Percentiles rank a stretch among this genome's conserved stretches.
Conservation (phyloP, 192 early-diverging fungal genomes). For the Podila horticola region DNA sequence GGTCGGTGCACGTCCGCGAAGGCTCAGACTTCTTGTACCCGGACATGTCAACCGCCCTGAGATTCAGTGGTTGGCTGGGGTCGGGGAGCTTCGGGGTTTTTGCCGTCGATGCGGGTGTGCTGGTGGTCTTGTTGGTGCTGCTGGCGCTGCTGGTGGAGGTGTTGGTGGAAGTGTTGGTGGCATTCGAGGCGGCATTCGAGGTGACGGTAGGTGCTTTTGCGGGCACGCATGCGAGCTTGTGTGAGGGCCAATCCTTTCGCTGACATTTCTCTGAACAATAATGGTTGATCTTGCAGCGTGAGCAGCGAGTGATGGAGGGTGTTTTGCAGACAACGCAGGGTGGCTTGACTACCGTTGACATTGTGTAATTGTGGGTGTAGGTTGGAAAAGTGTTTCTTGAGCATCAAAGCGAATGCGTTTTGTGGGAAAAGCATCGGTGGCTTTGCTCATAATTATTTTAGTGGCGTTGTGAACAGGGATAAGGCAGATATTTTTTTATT, state of each 20-base stretch:
- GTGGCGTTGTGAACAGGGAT: not conserved
- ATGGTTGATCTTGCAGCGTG: slow-evolving; percentile 41
- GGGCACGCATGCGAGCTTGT: slow-evolving; percentile 49
- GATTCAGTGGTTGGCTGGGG: slow-evolving; percentile 20
- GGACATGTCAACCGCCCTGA: not conserved
- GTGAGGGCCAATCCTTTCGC: slow-evolving; percentile 36
- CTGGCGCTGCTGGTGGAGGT: not conserved
- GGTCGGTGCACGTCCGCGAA: slow-evolving; percentile 8
- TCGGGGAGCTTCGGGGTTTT: slow-evolving; percentile 16
- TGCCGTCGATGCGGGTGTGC: not conserved
- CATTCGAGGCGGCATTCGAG: not conserved
- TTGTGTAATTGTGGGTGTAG: not conserved
- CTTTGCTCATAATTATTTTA: not conserved
- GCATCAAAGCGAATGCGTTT: not conserved
- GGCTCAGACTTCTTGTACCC: slow-evolving; percentile 19
- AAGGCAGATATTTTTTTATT: not conserved
- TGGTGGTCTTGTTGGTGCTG: not conserved
- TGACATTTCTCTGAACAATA: slow-evolving; percentile 47
- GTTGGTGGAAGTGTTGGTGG: no score
- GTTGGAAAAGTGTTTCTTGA: not conserved
- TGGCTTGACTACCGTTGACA: slow-evolving; percentile 11
- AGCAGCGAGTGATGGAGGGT: slow-evolving; percentile 38
- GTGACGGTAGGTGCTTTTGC: not conserved
- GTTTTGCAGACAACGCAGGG: slow-evolving; percentile 43
- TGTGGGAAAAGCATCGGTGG: not conserved